Conservation (phyloP, 768 basidiomycete genomes). For the Rhodotorula diobovata region DNA sequence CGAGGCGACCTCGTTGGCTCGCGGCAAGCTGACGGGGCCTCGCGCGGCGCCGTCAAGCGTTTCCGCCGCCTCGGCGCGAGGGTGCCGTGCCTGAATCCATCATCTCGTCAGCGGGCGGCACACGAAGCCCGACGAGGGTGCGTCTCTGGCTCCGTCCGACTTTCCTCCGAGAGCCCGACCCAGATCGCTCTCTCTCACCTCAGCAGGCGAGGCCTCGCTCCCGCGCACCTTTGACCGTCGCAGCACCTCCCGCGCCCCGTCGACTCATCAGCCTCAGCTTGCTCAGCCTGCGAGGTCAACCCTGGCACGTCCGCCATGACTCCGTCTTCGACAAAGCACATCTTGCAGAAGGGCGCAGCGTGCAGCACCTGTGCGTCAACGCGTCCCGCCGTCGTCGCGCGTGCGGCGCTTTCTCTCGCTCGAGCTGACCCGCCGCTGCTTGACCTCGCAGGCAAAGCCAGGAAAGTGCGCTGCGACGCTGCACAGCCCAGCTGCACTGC, state of each 20-base stretch:
- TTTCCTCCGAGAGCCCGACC: too few species aligned
- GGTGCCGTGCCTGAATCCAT: too few species aligned
- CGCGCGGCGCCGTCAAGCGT: too few species aligned
- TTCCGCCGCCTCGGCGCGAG: too few species aligned
- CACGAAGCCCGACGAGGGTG: too few species aligned
- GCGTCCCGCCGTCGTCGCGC: not conserved
- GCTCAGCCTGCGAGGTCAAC: not conserved
- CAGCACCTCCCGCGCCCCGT: not conserved
- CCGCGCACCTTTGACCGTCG: not conserved
- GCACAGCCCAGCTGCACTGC: constrained; percentile 9
- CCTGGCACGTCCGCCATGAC: not conserved
- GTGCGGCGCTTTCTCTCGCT: too few species aligned
- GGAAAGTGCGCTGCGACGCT: constrained; percentile 27
- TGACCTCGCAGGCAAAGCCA: constrained; percentile 4
- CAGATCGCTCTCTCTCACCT: not conserved
- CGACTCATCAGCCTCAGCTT: not conserved
- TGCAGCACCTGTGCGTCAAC: constrained; percentile 10
- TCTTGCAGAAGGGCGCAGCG: constrained; percentile 11
- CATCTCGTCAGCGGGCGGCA: too few species aligned
- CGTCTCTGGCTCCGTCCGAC: too few species aligned
- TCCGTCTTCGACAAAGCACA: not conserved
- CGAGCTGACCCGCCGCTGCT: not conserved
- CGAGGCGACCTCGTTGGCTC: too few species aligned
- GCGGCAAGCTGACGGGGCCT: too few species aligned
- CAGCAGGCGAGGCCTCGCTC: too few species aligned